Percentiles rank a stretch among this genome's conserved stretches.
Conservation (phyloP, 2,329 filamentous ascomycete genomes). For the Aspergillus uvarum region DNA sequence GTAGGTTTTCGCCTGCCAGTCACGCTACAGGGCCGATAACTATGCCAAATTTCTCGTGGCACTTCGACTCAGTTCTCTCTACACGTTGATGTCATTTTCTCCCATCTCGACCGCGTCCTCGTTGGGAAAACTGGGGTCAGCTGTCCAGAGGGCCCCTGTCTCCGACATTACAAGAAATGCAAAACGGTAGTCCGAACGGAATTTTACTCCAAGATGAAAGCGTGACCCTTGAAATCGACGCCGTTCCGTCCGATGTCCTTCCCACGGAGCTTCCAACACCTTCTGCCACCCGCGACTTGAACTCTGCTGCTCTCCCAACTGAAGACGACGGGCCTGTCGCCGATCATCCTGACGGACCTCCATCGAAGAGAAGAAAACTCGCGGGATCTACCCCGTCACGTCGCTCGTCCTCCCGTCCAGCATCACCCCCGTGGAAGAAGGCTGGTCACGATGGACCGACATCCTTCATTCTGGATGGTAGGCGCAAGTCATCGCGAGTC, state of each 20-base stretch:
- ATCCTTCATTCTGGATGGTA: slow-evolving; percentile 67
- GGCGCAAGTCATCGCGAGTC: slow-evolving; percentile 61
- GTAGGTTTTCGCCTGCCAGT: slow-evolving; percentile 37
- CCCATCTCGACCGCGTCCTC: slow-evolving; percentile 36
- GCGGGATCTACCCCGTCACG: slow-evolving; percentile 35
- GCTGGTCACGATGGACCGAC: slow-evolving; percentile 82
- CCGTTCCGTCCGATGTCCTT: slow-evolving; percentile 22
- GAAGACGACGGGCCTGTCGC: slow-evolving; percentile 23
- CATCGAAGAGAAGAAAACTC: slow-evolving; percentile 48
- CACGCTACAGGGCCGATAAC: slow-evolving; percentile 44
- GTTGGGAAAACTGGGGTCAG: slow-evolving; percentile 49
- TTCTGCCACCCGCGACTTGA: slow-evolving; percentile 25
- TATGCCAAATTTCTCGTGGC: slow-evolving; percentile 45
- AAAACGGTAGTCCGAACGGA: slow-evolving; percentile 47
- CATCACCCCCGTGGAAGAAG: slow-evolving; percentile 91
- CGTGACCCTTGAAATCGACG: slow-evolving; percentile 34
- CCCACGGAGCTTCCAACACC: slow-evolving; percentile 23
- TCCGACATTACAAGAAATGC: slow-evolving; percentile 46
- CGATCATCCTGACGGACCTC: slow-evolving; percentile 39
- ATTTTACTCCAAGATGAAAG: slow-evolving; percentile 41
- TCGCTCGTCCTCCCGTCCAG: slow-evolving; percentile 41
- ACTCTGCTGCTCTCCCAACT: slow-evolving; percentile 30
- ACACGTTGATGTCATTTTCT: slow-evolving; percentile 44
- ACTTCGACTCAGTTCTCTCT: slow-evolving; percentile 31
- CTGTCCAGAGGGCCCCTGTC: slow-evolving; percentile 43